Percentiles rank a stretch among this genome's conserved stretches.
Conservation (phyloP, 805 yeast genomes). For the Priceomyces fermenticarens region DNA sequence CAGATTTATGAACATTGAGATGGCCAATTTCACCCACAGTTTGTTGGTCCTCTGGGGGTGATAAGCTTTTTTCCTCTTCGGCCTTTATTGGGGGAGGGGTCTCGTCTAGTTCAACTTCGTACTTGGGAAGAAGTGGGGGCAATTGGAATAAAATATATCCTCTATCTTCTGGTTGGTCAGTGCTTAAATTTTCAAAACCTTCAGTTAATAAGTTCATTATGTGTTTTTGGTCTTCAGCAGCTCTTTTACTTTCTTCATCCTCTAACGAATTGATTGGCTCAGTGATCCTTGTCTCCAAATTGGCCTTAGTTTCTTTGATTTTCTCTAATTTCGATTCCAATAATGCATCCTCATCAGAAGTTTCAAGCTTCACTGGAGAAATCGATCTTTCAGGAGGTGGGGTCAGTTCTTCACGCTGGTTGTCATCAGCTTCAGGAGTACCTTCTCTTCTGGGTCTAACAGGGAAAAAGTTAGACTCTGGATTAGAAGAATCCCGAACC, state of each 20-base stretch:
- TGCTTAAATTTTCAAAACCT: slow-evolving; percentile 18
- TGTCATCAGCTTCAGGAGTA: slow-evolving; percentile 12
- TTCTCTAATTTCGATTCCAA: slow-evolving; percentile 24
- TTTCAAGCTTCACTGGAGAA: slow-evolving; percentile 4
- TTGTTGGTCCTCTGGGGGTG: slow-evolving; percentile 9
- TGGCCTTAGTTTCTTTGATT: slow-evolving; percentile 23
- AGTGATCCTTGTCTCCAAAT: slow-evolving; percentile 25
- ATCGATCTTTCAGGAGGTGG: slow-evolving; percentile 4
- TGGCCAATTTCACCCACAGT: slow-evolving; percentile 65
- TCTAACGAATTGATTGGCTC: slow-evolving; percentile 27
- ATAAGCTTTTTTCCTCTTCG: slow-evolving; percentile 3
- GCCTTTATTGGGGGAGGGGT: slow-evolving; percentile 6
- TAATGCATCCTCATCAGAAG: slow-evolving; percentile 28
- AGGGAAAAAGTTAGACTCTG: slow-evolving; percentile 62
- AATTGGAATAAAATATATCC: slow-evolving; percentile 45
- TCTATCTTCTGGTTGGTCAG: slow-evolving; percentile 8
- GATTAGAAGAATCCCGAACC: slow-evolving; percentile 38
- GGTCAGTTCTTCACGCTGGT: slow-evolving; percentile 2
- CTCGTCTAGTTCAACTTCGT: slow-evolving; percentile 12
- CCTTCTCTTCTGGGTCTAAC: slow-evolving; percentile 62
- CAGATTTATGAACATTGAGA: slow-evolving; percentile 77
- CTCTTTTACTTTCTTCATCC: slow-evolving; percentile 26
- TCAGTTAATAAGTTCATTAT: slow-evolving; percentile 25
- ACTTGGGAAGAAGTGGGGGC: slow-evolving; percentile 44
- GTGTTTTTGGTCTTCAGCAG: slow-evolving; percentile 28